Base-by-base conservation (phyloP, 208 protist species). In the Trypanosoma boissoni region DNA sequence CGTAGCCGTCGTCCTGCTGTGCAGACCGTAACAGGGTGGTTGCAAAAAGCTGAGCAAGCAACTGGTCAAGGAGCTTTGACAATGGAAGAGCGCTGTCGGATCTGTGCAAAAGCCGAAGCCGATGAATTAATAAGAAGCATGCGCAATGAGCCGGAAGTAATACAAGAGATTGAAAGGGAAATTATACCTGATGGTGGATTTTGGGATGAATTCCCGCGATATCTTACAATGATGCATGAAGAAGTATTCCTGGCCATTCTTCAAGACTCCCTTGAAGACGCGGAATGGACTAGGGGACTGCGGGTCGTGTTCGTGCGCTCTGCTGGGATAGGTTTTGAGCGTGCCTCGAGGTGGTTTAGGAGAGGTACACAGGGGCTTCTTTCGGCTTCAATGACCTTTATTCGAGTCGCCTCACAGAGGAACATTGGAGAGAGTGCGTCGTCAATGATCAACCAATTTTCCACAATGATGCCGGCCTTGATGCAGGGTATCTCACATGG, bases 271-370 rank as follows among this genome's bases (percentile, higher is more conserved):
- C 0, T 39, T 16, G 23, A 36, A 14, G 53, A 49, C n/a, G 46
- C 39, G 26, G 52, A 68, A 45, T 83, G 76, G 76, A 41, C 54
- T 27, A 18, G 41, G 20, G 64, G 51, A 9, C 26, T 83, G n/a
- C 62, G 72, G 36, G 34, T 39, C 28, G 32, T 60, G 3, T 48
- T 78, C 27, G 62, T 72, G 29, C 59, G 63, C 36, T 46, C 59
- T 53, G 57, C 37, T 24, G 72, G 72, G 28, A 74, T 83, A 39
- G 28, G 41, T 2, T 28, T 72, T 36, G 36, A 54, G 10, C 71
- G 72, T 2, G 31, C 76, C 9, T n/a, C 63, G n/a, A 21, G 41
- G 26, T 83, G 76, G 76, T 83, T 75, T 54, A 27, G 14, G 20
- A 3, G 45, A 36, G 59, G 53, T 18, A 0, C 12, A 18, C 31